Evolutionary conservation across 176 grass and related monocot genomes (phyloP), one percentile per base, ranked within the genome.

Genomic region (Poa annua): DNA sequence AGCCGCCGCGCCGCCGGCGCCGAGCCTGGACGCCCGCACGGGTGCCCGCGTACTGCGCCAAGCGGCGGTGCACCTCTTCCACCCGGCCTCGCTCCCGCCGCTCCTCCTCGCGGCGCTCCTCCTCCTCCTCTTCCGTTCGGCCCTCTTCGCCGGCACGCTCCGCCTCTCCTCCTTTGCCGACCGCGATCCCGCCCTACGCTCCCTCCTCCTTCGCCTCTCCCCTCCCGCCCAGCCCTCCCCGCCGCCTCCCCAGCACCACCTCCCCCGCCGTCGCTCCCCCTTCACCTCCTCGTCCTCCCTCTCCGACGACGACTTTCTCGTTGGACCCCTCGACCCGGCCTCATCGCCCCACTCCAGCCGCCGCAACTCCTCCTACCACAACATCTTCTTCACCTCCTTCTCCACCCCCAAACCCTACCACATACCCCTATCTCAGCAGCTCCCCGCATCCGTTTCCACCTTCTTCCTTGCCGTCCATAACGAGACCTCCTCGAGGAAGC

Each of bases 91-190:
- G 4, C 91, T 93, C 84, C 95, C 88, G 25, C 71, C 92, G 50
- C 84, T 95, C 29, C 79, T 95, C 76, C 80, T 95, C 47, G 78
- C 86, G 12, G 73, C 96, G 66, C 76, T 95, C 61, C 92, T 93
- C 44, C 85, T 95, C 74, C 79, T 93, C 60, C 84, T 88, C 63
- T 95, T 95, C 85, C 96, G 88, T 71, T 88, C 87, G 32, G 96
- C 90, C 39, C 84, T 98, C 83, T 83, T 95, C 73, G 85, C 87
- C 26, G 92, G 86, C 81, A 91, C 85, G 38, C 85, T 91, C 15
- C 84, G 86, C 80, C 90, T 95, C 55, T 80, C 88, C 54, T 83
- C 92, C 61, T 81, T 91, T 33, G 74, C 85, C n/a, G 92, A 95
- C 71, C 56, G 87, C 53, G 92, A 95, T 73, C 96, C 92, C 3